Percentiles rank a stretch among this genome's conserved stretches.
Evolutionary conservation across 257 asterid genomes (phyloP).

Genomic region (Rauvolfia tetraphylla): DNA sequence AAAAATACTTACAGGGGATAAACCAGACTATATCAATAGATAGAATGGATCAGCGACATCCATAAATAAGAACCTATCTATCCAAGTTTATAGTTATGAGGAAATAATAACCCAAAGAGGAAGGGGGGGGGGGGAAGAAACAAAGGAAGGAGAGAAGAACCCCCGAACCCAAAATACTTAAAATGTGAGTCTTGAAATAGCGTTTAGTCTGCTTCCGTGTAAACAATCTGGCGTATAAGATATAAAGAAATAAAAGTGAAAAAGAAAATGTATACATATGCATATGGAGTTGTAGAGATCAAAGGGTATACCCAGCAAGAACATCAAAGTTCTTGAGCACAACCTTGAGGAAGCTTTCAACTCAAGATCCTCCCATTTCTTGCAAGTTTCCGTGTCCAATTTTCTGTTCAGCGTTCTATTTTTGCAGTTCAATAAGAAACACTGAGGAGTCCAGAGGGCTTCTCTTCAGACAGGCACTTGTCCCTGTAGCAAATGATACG

Average conservation of each 20-base stretch:
- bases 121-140: background rate
- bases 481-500: background rate
- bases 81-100: background rate
- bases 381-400: background rate
- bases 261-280: background rate
- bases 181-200: background rate
- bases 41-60: constrained; percentile 12
- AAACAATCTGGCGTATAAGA: background rate
- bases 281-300: background rate
- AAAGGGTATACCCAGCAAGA: constrained; percentile 61
- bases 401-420: background rate
- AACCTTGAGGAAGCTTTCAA: constrained; percentile 59
- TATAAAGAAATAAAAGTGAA: background rate
- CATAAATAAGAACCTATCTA: background rate
- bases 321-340: constrained; percentile 57
- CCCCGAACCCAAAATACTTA: constrained; percentile 4
- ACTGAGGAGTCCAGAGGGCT: background rate
- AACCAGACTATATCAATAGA: constrained; percentile 43
- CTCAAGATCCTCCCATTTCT: constrained; percentile 76
- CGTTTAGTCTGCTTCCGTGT: background rate
- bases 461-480: background rate
- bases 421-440: background rate
- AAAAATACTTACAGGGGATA: constrained; percentile 83
- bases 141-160: background rate
- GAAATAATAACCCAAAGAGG: background rate